Base-by-base conservation (phyloP, 2,329 filamentous ascomycete species). In the Colletotrichum plurivorum region DNA sequence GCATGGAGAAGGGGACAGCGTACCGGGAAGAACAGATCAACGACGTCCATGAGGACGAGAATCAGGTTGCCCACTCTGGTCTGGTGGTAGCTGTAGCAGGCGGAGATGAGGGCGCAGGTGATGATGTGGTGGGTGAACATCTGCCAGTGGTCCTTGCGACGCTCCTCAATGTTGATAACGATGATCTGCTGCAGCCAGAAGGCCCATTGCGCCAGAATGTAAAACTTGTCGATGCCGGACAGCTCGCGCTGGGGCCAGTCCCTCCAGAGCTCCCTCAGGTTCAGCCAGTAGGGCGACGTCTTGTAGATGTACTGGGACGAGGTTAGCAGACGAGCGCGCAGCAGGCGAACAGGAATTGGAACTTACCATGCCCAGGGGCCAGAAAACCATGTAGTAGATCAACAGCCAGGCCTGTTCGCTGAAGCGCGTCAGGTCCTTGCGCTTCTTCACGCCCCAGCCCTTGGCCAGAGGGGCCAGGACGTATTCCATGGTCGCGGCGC, bases 61-160 rank as follows among this genome's bases (percentile, higher is more conserved):
- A 98, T 94, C 55, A 97, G 87, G 76, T 95, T 96, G 63, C 94
- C 95, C 31, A 97, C 93, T 54, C 93, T 92, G 65, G 92, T 97
- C 77, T 94, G 91, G 77, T 95, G 91, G 79, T 97, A 97, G 73
- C 90, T 89, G 79, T 98, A 98, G 72, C 93, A 95, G 39, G 90
- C 88, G 66, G 90, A 90, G 72, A 99, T 90, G 52, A 99, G 89
- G 5, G 86, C 84, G 76, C 91, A 93, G 20, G 96, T 99, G 78
- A 98, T 90, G 77, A 98, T 89, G 82, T 99, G 96, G 80, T 98
- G 96, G 18, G 90, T 92, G 73, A 98, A 90, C 96, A 98, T 98
- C 81, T 98, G 95, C 84, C 90, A 93, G 81, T 98, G 92, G 76
- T 99, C 96, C 83, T 98, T 98, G 76, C 96, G 89, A 73, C 93